phyloP scores from a whole-genome alignment of 352 stramenopile species.

The Globisporangium perplexum region DNA sequence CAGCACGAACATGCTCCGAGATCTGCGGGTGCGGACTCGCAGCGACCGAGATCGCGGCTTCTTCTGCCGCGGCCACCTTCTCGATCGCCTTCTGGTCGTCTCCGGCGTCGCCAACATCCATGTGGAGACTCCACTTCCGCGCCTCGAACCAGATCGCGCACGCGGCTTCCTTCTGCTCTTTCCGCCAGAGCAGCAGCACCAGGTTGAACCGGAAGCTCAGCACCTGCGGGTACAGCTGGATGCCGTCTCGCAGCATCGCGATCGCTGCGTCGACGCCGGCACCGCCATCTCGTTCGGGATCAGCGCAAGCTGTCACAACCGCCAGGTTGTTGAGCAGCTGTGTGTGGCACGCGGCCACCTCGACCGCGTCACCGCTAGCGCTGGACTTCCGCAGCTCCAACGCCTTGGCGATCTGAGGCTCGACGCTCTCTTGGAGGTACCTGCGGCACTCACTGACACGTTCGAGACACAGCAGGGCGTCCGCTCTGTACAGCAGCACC shows the following conservation, averaged over 20 bases:
- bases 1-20: slow-evolving; percentile 36
- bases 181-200: slow-evolving; percentile 66
- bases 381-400: neutral
- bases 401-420: slow-evolving; percentile 18
- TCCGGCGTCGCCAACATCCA: slow-evolving; percentile 18
- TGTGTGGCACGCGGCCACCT: slow-evolving; percentile 34
- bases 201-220: slow-evolving; percentile 66
- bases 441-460: slow-evolving; percentile 48
- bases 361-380: slow-evolving; percentile 3
- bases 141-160: slow-evolving; percentile 66
- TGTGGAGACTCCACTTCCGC: slow-evolving; percentile 42
- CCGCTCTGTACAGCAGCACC: slow-evolving; percentile 59
- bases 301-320: slow-evolving; percentile 35
- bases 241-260: slow-evolving; percentile 32
- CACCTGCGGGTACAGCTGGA: slow-evolving; percentile 31
- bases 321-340: slow-evolving; percentile 79
- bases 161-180: slow-evolving; percentile 33
- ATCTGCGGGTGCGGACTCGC: slow-evolving; percentile 11
- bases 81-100: slow-evolving; percentile 17
- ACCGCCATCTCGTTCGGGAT: slow-evolving; percentile 6
- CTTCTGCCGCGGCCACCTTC: slow-evolving; percentile 13
- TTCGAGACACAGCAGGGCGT: slow-evolving; percentile 73
- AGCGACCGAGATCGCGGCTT: slow-evolving; percentile 20
- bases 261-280: slow-evolving; percentile 38
- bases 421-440: slow-evolving; percentile 28